Evolutionary conservation across 2,329 filamentous ascomycete species (phyloP).

Genomic region (Talaromyces rugulosus): DNA sequence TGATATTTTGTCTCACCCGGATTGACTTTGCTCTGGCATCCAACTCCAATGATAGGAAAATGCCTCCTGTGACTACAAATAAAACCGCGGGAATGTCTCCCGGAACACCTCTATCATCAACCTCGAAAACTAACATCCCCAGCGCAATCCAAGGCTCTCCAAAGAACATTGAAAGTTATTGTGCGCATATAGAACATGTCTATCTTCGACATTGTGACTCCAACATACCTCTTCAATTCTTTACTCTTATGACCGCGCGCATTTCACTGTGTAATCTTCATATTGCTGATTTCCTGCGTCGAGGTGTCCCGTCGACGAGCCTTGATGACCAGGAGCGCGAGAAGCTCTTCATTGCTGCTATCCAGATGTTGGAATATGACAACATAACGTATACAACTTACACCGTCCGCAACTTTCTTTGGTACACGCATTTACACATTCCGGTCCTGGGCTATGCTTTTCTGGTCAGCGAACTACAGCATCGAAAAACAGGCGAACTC

Average conservation of each 20-base stretch:
- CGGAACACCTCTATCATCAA: not conserved
- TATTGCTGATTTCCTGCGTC: conserved; percentile 14
- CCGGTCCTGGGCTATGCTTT: conserved; percentile 61
- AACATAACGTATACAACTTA: conserved; percentile 52
- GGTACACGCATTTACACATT: conserved; percentile 59
- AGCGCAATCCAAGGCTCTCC: not conserved
- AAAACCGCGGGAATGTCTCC: not conserved
- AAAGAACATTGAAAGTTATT: conserved; percentile 49
- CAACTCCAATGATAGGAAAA: not conserved
- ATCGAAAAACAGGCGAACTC: conserved; percentile 50
- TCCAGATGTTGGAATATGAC: conserved; percentile 58
- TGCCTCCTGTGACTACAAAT: not conserved
- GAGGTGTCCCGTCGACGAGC: not conserved
- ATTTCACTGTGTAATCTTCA: conserved; percentile 47
- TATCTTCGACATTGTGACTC: conserved; percentile 56
- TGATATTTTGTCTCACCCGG: conserved; percentile 35
- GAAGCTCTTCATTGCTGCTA: conserved; percentile 51
- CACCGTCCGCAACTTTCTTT: conserved; percentile 50
- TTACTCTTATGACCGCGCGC: conserved; percentile 56
- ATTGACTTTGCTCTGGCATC: not conserved
- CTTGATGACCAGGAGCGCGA: conserved; percentile 42
- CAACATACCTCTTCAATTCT: conserved; percentile 57
- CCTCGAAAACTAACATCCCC: not conserved
- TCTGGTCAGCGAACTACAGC: conserved; percentile 53
- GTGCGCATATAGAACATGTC: conserved; percentile 52